Conservation (phyloP, 208 protist species). For the Crithidia sp. region DNA sequence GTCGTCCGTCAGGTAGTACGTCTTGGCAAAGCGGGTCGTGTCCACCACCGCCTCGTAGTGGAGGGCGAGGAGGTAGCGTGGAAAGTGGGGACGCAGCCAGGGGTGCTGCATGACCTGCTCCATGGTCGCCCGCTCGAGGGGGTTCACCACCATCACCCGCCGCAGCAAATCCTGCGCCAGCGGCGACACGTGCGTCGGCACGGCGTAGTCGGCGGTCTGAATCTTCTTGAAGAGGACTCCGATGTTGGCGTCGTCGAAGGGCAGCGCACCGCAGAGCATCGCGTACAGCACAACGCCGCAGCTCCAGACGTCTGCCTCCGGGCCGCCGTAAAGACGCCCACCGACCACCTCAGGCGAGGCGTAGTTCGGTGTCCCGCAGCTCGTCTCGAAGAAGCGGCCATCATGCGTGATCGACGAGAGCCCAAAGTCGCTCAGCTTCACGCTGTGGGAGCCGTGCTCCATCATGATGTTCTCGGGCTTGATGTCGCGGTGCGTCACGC, state of each 20-base stretch:
- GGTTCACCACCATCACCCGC: conserved; percentile 78
- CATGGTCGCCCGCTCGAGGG: conserved; percentile 87
- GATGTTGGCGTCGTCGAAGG: conserved; percentile 83
- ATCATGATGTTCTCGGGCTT: conserved; percentile 97
- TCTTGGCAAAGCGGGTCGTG: conserved; percentile 58
- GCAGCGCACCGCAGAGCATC: conserved; percentile 80
- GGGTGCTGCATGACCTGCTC: conserved; percentile 91
- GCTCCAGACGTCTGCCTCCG: conserved; percentile 88
- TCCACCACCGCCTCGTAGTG: conserved; percentile 76
- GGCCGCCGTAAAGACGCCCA: conserved; percentile 72
- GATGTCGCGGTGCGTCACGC: conserved; percentile 94
- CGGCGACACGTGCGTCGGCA: conserved; percentile 54
- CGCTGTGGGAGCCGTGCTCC: conserved; percentile 58
- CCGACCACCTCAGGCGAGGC: conserved; percentile 86
- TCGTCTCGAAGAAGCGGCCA: conserved; percentile 84
- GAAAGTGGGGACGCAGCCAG: conserved; percentile 69
- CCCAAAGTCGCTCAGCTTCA: conserved; percentile 90
- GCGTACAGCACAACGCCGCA: conserved; percentile 89
- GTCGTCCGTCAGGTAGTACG: conserved; percentile 35
- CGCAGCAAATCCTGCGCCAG: conserved; percentile 63
- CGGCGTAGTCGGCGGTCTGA: conserved; percentile 60
- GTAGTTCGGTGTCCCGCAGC: conserved; percentile 90
- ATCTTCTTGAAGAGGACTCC: conserved; percentile 79
- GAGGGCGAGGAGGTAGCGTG: conserved; percentile 63
- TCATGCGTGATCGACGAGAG: conserved; percentile 82